These are phyloP conservation scores for Globisporangium acanthophoron DNA, from an alignment of 352 stramenopile genomes.

Conservation along the genomic window DNA sequence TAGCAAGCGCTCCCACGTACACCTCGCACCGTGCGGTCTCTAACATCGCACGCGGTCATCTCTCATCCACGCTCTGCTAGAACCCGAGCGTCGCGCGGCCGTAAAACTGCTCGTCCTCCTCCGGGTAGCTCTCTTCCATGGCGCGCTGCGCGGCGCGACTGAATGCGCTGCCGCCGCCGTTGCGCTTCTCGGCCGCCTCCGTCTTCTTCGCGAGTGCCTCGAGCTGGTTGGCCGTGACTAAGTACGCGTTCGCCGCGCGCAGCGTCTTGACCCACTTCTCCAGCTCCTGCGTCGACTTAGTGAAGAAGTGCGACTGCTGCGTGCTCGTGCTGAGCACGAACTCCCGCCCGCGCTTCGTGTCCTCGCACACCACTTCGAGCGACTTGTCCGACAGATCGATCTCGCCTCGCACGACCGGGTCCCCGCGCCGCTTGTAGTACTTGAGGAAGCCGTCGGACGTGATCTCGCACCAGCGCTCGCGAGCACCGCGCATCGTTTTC, in stretches of 20 bases:
- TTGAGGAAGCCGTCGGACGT: slow-evolving; percentile 60
- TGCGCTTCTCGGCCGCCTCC: slow-evolving; percentile 20
- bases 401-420: slow-evolving; percentile 74
- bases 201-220: slow-evolving; percentile 25
- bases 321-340: slow-evolving; percentile 78
- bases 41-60: background rate
- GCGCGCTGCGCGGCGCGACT: slow-evolving; percentile 19
- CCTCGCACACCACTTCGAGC: slow-evolving; percentile 80
- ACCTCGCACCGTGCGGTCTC: background rate
- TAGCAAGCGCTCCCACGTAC: too few species aligned
- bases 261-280: slow-evolving; percentile 78
- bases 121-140: slow-evolving; percentile 26
- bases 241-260: slow-evolving; percentile 56
- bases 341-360: slow-evolving; percentile 64
- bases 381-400: slow-evolving; percentile 75
- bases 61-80: slow-evolving; percentile 20
- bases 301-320: slow-evolving; percentile 87
- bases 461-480: slow-evolving; percentile 84
- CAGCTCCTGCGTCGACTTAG: slow-evolving; percentile 61
- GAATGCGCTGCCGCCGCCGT: background rate
- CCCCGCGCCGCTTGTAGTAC: slow-evolving; percentile 86
- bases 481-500: slow-evolving; percentile 81
- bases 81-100: slow-evolving; percentile 77
- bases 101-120: slow-evolving; percentile 82
- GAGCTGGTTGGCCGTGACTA: slow-evolving; percentile 42